Evolutionary conservation across 1,284 basidiomycete species (phyloP), one percentile per base, ranked within the genome.

Genomic region (Hymenochaete sp.): DNA sequence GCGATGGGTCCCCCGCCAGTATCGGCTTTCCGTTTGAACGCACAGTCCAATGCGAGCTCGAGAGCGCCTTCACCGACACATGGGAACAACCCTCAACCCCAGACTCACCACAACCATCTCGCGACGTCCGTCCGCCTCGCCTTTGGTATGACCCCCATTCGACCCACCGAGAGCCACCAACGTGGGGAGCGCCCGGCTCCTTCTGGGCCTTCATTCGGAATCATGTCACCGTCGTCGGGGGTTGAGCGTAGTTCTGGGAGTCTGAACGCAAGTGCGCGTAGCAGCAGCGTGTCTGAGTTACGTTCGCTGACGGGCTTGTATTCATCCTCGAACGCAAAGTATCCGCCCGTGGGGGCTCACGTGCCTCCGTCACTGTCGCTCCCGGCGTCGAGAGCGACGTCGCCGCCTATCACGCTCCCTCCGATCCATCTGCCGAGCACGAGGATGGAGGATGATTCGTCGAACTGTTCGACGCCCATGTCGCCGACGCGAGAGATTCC

Each of bases 141-240:
- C 35, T 93, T 93, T 55, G 86, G 83, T 5, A 92, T 92, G 86
- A 91, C 89, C 4, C 87, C 88, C 1, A 89, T 91, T 45, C 73
- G 75, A 50, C 63, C 66, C 11, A 55, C 57, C 4, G 49, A 56
- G 28, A 50, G 56, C 27, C 59, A 66, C 27, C 58, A 62, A 14
- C 55, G 63, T 46, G 26, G 41, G 48, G 33, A 16, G 56, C 61
- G 27, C 64, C 62, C 42, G 65, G 59, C 22, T 42, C 57, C 31
- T 60, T 59, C 27, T 48, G 42, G 46, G 36, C 28, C 26, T n/a
- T 36, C 13, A 4, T 25, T 14, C 19, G 21, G n/a, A 14, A 11
- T 11, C 11, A 11, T 11, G 8, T n/a, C 42, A n/a, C 18, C 16
- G 8, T 8, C 3, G 11, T 10, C 33, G 14, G 24, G 26, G 21